These are phyloP conservation scores for Aspergillus haitiensis DNA, from an alignment of 495 filamentous ascomycete species.

Conservation along the genomic window DNA sequence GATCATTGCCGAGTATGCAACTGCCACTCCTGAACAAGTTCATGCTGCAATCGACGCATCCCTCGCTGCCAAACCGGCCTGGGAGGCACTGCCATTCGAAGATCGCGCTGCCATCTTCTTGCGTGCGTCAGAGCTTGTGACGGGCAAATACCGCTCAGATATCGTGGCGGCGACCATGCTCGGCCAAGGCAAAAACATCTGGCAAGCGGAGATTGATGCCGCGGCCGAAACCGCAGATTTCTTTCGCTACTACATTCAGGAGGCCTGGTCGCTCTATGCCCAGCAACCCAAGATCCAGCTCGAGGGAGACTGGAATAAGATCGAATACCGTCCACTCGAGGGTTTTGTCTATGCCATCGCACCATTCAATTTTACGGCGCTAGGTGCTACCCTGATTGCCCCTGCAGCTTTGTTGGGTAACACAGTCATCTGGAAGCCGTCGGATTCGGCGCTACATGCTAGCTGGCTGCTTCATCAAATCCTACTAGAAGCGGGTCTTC, in stretches of 20 bases:
- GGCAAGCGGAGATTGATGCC: slow-evolving; percentile 95
- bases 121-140: slow-evolving; percentile 82
- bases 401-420: slow-evolving; percentile 73
- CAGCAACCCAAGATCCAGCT: slow-evolving; percentile 62
- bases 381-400: slow-evolving; percentile 74
- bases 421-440: slow-evolving; percentile 85
- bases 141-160: slow-evolving; percentile 85
- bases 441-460: slow-evolving; percentile 69
- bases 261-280: slow-evolving; percentile 69
- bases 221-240: slow-evolving; percentile 88
- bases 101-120: slow-evolving; percentile 90
- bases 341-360: slow-evolving; percentile 82
- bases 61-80: slow-evolving; percentile 73
- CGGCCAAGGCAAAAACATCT: slow-evolving; percentile 93
- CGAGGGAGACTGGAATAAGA: slow-evolving; percentile 65
- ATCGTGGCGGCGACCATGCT: slow-evolving; percentile 91
- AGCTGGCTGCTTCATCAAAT: slow-evolving; percentile 78
- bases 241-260: slow-evolving; percentile 74
- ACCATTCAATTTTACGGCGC: slow-evolving; percentile 91
- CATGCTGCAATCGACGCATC: slow-evolving; percentile 73
- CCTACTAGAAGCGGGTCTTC: slow-evolving; percentile 77
- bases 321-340: slow-evolving; percentile 78
- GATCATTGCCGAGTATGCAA: slow-evolving; percentile 56
- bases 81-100: slow-evolving; percentile 79
- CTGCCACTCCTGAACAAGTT: slow-evolving; percentile 67